Evolutionary conservation across 1,284 basidiomycete genomes (phyloP).

Genomic region (Coniophora puteana): DNA sequence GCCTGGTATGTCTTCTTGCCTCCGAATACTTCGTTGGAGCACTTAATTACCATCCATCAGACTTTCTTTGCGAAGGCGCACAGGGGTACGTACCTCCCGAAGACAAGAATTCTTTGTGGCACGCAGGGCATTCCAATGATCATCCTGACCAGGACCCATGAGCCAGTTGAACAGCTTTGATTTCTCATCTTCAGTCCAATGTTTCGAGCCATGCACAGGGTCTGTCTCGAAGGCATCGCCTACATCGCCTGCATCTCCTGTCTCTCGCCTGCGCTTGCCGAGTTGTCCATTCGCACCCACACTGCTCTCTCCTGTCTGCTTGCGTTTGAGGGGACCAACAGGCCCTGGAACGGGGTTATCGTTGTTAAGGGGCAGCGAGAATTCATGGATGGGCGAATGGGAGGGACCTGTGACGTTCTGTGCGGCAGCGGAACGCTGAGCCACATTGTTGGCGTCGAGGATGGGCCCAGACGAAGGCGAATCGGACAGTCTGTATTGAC

Average conservation of each 20-base stretch:
- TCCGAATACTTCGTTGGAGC: conserved; percentile 61
- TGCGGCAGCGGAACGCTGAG: conserved; percentile 21
- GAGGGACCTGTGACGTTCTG: conserved; percentile 27
- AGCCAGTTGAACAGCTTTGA: conserved; percentile 70
- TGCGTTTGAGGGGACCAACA: conserved; percentile 44
- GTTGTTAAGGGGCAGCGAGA: conserved; percentile 24
- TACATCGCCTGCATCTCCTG: conserved; percentile 33
- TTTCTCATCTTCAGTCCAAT: conserved; percentile 79
- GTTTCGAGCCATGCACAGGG: conserved; percentile 60
- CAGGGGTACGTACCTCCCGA: conserved; percentile 57
- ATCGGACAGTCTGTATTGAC: conserved; percentile 24
- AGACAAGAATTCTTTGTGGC: conserved; percentile 77
- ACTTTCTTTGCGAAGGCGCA: too few species aligned
- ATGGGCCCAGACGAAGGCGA: conserved; percentile 31
- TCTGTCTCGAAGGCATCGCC: conserved; percentile 47
- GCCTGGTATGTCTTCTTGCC: conserved; percentile 76
- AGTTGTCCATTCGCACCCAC: conserved; percentile 29
- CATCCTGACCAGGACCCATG: conserved; percentile 63
- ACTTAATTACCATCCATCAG: conserved; percentile 36
- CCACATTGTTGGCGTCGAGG: conserved; percentile 21
- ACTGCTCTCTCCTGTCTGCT: conserved; percentile 40
- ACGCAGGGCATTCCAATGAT: conserved; percentile 68
- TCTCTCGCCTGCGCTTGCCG: conserved; percentile 49
- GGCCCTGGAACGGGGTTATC: too few species aligned
- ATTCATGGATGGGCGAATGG: conserved; percentile 29